phyloP scores from a whole-genome alignment of 805 yeast species.

The Candida wancherniae region DNA sequence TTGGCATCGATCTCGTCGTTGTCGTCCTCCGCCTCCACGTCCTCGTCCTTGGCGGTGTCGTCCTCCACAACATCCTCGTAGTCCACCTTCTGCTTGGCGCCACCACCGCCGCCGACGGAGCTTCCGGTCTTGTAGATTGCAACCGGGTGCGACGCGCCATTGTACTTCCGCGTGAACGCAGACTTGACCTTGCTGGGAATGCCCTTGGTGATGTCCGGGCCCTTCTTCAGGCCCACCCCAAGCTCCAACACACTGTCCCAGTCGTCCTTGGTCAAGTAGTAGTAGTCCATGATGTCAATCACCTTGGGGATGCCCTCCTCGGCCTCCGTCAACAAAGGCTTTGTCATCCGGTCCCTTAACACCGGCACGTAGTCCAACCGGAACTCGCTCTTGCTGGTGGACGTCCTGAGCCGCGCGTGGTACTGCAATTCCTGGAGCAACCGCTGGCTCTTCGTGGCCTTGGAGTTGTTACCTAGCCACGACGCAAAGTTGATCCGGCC shows the following conservation, averaged over 20 bases:
- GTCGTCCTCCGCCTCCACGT: slow-evolving; percentile 41
- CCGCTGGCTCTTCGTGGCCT: slow-evolving; percentile 70
- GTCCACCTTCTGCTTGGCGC: slow-evolving; percentile 47
- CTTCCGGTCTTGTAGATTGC: slow-evolving; percentile 75
- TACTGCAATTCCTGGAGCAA: slow-evolving; percentile 82
- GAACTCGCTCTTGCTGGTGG: slow-evolving; percentile 69
- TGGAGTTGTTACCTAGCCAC: slow-evolving; percentile 90
- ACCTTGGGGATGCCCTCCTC: slow-evolving; percentile 62
- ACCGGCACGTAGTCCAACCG: slow-evolving; percentile 73
- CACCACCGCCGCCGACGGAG: slow-evolving; percentile 35
- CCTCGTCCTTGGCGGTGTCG: slow-evolving; percentile 44
- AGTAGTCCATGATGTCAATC: slow-evolving; percentile 73
- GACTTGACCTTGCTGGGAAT: slow-evolving; percentile 76
- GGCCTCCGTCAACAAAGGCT: slow-evolving; percentile 54
- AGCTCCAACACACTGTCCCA: slow-evolving; percentile 87
- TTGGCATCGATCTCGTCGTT: slow-evolving; percentile 44
- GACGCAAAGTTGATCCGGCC: slow-evolving; percentile 75
- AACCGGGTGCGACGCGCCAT: slow-evolving; percentile 71
- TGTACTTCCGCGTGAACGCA: slow-evolving; percentile 83
- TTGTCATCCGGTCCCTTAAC: slow-evolving; percentile 49
- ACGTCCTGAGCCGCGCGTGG: slow-evolving; percentile 75
- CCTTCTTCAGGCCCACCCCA: slow-evolving; percentile 55
- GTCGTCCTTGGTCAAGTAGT: slow-evolving; percentile 83
- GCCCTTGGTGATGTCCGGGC: slow-evolving; percentile 47
- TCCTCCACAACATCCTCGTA: slow-evolving; percentile 69